Evolutionary conservation across 139 green algal species (phyloP), one percentile per base, ranked within the genome.

Genomic region (Coccomyxa sp.): DNA sequence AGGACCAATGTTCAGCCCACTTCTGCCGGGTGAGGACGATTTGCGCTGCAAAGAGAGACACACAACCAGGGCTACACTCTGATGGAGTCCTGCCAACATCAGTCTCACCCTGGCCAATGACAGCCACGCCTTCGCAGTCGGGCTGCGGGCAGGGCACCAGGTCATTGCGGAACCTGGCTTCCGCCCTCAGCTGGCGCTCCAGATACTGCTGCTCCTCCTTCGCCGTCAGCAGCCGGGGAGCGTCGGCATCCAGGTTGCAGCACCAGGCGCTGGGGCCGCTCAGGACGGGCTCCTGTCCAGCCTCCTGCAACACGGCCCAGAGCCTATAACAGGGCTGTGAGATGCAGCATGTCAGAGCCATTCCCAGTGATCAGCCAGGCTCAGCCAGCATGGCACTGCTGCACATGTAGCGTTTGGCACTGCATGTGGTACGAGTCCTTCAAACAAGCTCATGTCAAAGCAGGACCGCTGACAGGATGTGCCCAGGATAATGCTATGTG

Each of bases 151-250:
- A 71, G 64, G 64, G 64, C 64, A 71, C 64, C 27, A 71, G 64
- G 64, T 71, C 64, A 10, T 22, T 29, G 64, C 64, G 35, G n/a
- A 10, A 36, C 24, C 35, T 34, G 29, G 64, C n/a, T 1, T 22
- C 64, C 27, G 64, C 64, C 14, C n/a, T 34, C 64, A 71, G 29
- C 24, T 29, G 33, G 64, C 64, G 64, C 64, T 22, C 64, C n/a
- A 71, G 64, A 36, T 71, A 71, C 64, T 71, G 24, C 64, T 34
- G 29, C n/a, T 71, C 64, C n/a, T 71, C 64, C 64, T 71, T 29
- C n/a, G 18, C 64, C 24, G 24, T 71, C 29, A 71, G 7, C 64
- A 71, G 64, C 64, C 33, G 64, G 24, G 29, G 18, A 29, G 35
- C 14, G 64, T 71, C 64, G 24, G 64, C 64, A 29, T 71, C 64